phyloP scores from a whole-genome alignment of 2,329 filamentous ascomycete species.

The Colletotrichum orchidophilum region DNA sequence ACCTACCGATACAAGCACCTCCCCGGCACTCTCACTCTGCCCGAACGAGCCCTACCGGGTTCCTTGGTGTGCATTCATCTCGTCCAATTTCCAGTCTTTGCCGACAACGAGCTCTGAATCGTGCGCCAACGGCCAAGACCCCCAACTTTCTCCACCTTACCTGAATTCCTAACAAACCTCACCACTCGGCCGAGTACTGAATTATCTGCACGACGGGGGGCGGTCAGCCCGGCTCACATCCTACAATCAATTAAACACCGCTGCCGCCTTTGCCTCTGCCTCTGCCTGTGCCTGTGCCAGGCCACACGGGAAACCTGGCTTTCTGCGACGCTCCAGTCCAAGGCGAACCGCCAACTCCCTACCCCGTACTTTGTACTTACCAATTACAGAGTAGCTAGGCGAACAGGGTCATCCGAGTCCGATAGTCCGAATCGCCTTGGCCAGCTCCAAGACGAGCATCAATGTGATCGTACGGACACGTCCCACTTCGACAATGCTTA shows the following conservation, averaged over 20 bases:
- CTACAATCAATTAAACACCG: conserved; percentile 26
- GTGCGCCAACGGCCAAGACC: conserved; percentile 19
- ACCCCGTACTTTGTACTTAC: not conserved
- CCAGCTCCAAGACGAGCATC: not conserved
- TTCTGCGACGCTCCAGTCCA: not conserved
- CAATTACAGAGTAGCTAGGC: not conserved
- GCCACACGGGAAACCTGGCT: not conserved
- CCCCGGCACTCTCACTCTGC: not conserved
- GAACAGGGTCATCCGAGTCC: not conserved
- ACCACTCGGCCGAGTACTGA: conserved; percentile 34
- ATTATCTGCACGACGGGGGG: conserved; percentile 26
- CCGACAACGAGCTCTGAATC: conserved; percentile 18
- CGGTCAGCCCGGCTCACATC: conserved; percentile 17
- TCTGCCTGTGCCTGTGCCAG: not conserved
- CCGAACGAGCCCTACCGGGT: not conserved
- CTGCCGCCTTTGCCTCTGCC: not conserved
- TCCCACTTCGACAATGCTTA: not conserved
- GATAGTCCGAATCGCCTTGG: not conserved
- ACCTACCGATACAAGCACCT: not conserved
- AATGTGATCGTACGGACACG: not conserved
- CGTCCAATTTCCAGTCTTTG: conserved; percentile 17
- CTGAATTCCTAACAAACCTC: conserved; percentile 34
- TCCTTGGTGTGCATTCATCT: not conserved
- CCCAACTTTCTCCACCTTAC: conserved; percentile 31
- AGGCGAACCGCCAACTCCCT: no score